Evolutionary conservation across 768 basidiomycete species (phyloP), one percentile per base, ranked within the genome.

Genomic region (Boletus rex-veris): DNA sequence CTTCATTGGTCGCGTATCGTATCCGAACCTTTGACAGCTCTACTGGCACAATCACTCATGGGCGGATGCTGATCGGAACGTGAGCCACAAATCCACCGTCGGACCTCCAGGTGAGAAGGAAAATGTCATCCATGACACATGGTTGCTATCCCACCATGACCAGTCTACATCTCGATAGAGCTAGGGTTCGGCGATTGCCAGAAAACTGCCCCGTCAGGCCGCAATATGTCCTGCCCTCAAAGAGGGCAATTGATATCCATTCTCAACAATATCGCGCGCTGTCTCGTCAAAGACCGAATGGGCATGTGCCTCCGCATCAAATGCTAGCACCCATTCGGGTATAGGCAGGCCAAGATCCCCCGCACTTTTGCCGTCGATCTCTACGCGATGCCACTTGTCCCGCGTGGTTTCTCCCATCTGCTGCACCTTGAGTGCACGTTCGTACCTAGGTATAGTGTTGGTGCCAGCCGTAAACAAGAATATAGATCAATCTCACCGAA

Each of bases 251-350:
- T 21, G 41, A 55, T 72, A 65, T 10, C 68, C 69, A 15, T 65
- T 59, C 55, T 60, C 52, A 42, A 51, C 33, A 15, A 64, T 68
- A 53, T 58, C 50, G 48, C 54, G 59, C 36, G 50, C 58, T 38
- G 61, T 60, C 19, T 52, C 54, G 10, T 62, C 64, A 49, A 58
- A 58, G 11, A 53, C 65, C 11, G 53, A 58, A 51, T 54, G 59
- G 5, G 66, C 58, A n/a, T 68, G 60, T 54, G 55, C 64, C 41
- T 65, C 66, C 10, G 63, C 65, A 39, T 68, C 72, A 39, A 60
- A 59, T 15, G 58, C 58, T 37, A 63, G 53, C 50, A 73, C 49
- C 67, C 63, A 70, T 52, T 65, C 68, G n/a, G 58, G 65, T 39
- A 59, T 53, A 8, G 67, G 64, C 21, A 60, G 40, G 21, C 55